phyloP scores from a whole-genome alignment of 805 yeast species.

The Wickerhamiella sergipiensis region DNA sequence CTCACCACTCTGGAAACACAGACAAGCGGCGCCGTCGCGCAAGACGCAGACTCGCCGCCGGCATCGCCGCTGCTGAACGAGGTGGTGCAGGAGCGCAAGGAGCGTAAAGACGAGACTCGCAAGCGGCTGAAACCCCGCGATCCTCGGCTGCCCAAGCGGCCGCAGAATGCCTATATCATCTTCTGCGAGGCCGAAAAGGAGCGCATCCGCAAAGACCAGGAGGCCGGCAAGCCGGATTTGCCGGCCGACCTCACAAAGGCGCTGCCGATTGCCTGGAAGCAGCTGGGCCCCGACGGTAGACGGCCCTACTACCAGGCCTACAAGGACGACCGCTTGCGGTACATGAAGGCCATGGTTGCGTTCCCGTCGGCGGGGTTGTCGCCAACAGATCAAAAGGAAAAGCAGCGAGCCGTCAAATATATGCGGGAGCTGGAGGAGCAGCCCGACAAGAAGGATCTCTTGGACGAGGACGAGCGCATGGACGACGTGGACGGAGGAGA shows the following conservation, averaged over 20 bases:
- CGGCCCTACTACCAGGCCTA: slow-evolving; percentile 62
- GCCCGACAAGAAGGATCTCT: slow-evolving; percentile 13
- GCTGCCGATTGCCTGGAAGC: slow-evolving; percentile 78
- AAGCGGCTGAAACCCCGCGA: slow-evolving; percentile 39
- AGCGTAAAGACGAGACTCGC: slow-evolving; percentile 6
- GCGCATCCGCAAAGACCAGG: slow-evolving; percentile 44
- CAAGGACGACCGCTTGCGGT: slow-evolving; percentile 66
- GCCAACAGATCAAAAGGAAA: slow-evolving; percentile 15
- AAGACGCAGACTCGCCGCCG: slow-evolving; percentile 13
- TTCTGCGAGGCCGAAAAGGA: slow-evolving; percentile 84
- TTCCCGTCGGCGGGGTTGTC: slow-evolving; percentile 28
- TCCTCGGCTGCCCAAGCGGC: slow-evolving; percentile 77
- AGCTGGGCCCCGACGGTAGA: slow-evolving; percentile 49
- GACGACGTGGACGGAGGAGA: slow-evolving; percentile 6
- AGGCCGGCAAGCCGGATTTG: slow-evolving; percentile 13
- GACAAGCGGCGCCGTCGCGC: slow-evolving; percentile 14
- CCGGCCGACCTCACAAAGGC: slow-evolving; percentile 55
- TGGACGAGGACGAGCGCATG: slow-evolving; percentile 13
- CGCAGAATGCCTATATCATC: slow-evolving; percentile 77
- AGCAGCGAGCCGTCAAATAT: slow-evolving; percentile 16
- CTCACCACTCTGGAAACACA: slow-evolving; percentile 58
- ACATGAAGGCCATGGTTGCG: slow-evolving; percentile 54
- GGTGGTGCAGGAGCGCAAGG: background rate
- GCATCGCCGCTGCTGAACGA: slow-evolving; percentile 3
- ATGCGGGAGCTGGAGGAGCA: slow-evolving; percentile 13